These are phyloP conservation scores for Aureobasidium sp. DNA, from an alignment of 2,329 filamentous ascomycete genomes.

Conservation along the genomic window DNA sequence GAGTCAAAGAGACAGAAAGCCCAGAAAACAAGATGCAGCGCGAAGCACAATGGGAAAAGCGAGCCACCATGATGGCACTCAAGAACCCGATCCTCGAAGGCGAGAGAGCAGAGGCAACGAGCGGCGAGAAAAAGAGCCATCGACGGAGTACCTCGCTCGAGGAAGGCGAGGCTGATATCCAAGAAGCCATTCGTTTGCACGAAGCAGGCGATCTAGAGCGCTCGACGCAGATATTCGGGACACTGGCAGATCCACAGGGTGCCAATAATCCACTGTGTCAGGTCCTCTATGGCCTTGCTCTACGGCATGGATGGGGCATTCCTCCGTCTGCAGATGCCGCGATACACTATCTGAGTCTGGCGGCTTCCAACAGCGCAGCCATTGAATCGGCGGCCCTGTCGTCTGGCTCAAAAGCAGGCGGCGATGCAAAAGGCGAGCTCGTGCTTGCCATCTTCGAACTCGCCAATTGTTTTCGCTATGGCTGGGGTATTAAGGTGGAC, in stretches of 20 bases:
- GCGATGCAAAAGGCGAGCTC: conserved; percentile 90
- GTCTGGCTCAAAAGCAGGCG: conserved; percentile 86
- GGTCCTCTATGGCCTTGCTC: conserved; percentile 86
- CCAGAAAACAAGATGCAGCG: conserved; percentile 31
- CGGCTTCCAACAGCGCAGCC: conserved; percentile 81
- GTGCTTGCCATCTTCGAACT: conserved; percentile 95
- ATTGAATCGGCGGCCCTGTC: conserved; percentile 80
- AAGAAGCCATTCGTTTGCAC: conserved; percentile 91
- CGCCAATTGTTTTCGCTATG: conserved; percentile 85
- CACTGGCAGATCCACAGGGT: conserved; percentile 73
- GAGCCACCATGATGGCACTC: conserved; percentile 79
- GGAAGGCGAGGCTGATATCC: conserved; percentile 58
- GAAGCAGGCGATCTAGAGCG: conserved; percentile 71
- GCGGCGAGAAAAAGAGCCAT: neutral
- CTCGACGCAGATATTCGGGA: conserved; percentile 80
- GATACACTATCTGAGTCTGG: conserved; percentile 76
- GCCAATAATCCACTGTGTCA: conserved; percentile 91
- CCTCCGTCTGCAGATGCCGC: conserved; percentile 63
- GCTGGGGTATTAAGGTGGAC: conserved; percentile 86
- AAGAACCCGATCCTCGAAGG: conserved; percentile 37
- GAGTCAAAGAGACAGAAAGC: conserved; percentile 8
- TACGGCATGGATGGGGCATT: conserved; percentile 94
- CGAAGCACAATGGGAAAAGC: conserved; percentile 83
- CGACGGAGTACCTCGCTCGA: conserved; percentile 21
- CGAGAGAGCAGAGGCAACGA: conserved; percentile 14